Evolutionary conservation across 164 flowering plant species (phyloP), one percentile per base, ranked within the genome.

Genomic region (Magnolia sinica): DNA sequence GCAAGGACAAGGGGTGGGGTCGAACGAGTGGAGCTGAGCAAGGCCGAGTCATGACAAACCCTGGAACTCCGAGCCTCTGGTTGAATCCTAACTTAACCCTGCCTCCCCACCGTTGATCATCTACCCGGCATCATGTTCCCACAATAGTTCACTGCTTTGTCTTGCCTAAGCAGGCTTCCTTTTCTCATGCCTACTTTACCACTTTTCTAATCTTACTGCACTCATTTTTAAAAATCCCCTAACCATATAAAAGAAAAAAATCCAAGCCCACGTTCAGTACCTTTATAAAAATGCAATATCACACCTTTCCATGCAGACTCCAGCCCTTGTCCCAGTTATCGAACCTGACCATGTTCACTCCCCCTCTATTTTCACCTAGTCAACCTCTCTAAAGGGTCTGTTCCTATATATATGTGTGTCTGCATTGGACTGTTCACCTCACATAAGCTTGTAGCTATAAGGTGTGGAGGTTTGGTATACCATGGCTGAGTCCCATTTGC

Each of bases 401-500:
- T 67, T 31, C 16, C 50, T 20, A 16, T 58, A 23, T 69, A 37
- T 76, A 69, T 11, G 61, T 16, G 61, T 11, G 61, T 55, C 18
- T 55, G 13, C 61, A 16, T 49, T 16, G 19, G 18, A 70, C 58
- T 7, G 19, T 27, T 18, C 13, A 50, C 59, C 74, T 22, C 37
- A 55, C 37, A 23, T 16, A 11, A 74, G 59, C 16, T 5, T 67
- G 49, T 68, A 50, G 45, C 72, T 22, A 64, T 58, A 4, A 37
- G 72, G 20, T 68, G 63, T 68, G 65, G 52, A 24, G 65, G 18
- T 37, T 59, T 27, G 23, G 68, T 14, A 51, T 13, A 69, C 23
- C 64, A 86, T 84, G 84, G 82, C 73, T 50, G 80, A 78, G 69
- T 27, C 78, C 63, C 70, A 76, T 45, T 19, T 59, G 11, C 51